A percentile compares a stretch with the other conserved stretches of the same genome.
Evolutionary conservation across 345 rosid species (phyloP).

Genomic region (Hypericum androsaemum): DNA sequence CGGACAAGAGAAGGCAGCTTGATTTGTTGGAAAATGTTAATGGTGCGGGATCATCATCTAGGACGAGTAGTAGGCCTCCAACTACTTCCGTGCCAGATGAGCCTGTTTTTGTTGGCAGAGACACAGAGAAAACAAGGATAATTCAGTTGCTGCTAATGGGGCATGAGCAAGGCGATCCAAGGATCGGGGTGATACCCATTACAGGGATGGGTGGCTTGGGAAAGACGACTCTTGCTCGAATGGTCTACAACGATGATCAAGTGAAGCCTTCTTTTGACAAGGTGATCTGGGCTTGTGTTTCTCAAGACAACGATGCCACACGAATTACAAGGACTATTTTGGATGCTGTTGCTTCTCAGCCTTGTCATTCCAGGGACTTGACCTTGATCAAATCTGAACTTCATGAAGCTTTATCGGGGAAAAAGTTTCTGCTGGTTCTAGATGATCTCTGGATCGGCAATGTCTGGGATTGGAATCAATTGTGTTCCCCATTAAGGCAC

Average conservation of each 20-base stretch:
- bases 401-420: background rate
- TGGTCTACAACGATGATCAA: background rate
- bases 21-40: background rate
- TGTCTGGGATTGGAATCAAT: background rate
- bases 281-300: background rate
- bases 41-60: background rate
- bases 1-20: background rate
- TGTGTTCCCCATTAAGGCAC: background rate
- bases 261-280: background rate
- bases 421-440: background rate
- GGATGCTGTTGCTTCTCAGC: background rate
- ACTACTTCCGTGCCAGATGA: background rate
- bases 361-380: background rate
- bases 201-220: background rate
- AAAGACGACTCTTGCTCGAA: background rate
- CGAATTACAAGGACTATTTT: background rate
- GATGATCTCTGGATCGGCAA: background rate
- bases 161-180: background rate
- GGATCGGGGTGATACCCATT: background rate
- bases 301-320: background rate
- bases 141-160: background rate
- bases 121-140: background rate
- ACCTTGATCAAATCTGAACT: background rate
- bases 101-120: background rate
- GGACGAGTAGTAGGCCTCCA: background rate